phyloP scores from a whole-genome alignment of 2,329 filamentous ascomycete species.

The Nakataea oryzae region DNA sequence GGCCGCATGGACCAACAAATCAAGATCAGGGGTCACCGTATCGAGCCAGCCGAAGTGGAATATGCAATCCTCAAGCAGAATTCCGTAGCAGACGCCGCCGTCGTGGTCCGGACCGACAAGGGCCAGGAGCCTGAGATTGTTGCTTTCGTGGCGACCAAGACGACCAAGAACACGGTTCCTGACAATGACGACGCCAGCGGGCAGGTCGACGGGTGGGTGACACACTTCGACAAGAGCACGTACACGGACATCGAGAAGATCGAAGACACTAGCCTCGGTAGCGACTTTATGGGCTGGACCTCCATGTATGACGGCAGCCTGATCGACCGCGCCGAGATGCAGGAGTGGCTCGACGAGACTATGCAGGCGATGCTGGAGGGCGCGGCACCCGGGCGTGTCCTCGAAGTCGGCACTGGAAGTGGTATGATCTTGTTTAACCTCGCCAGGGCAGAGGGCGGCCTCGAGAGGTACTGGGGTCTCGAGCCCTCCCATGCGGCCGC shows the following conservation, averaged over 20 bases:
- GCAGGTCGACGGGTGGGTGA: neutral
- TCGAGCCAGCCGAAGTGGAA: constrained; percentile 9
- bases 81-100: neutral
- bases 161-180: neutral
- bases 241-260: neutral
- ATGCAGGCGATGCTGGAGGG: neutral
- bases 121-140: neutral
- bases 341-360: neutral
- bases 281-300: neutral
- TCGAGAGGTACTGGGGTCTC: neutral
- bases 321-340: neutral
- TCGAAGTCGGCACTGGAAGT: neutral
- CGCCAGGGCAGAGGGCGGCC: neutral
- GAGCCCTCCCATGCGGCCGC: neutral
- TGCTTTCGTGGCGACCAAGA: neutral
- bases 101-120: neutral
- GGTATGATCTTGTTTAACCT: neutral
- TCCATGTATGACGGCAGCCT: neutral
- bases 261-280: neutral
- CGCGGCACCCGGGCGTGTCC: neutral
- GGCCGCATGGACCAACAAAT: constrained; percentile 8
- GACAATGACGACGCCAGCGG: neutral
- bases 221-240: neutral
- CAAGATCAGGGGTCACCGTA: constrained; percentile 9
- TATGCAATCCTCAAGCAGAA: neutral